Conservation (phyloP, 2,329 filamentous ascomycete genomes). For the Fonsecaea multimorphosa region DNA sequence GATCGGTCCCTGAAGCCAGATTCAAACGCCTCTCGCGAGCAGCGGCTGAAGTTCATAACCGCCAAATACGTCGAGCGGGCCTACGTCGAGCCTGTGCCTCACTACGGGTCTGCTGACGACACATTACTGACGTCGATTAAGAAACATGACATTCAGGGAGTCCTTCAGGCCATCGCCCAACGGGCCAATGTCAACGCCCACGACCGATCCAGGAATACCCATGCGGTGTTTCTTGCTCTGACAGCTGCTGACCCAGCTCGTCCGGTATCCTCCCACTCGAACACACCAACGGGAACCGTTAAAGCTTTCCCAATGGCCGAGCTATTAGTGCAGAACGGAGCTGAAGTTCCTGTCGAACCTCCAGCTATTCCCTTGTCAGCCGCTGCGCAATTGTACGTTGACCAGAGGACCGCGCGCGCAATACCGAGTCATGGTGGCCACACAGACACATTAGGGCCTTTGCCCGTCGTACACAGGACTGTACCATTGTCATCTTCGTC, state of each 20-base stretch:
- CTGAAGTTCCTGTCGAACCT: slow-evolving; percentile 76
- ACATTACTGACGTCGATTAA: slow-evolving; percentile 91
- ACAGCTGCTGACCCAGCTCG: slow-evolving; percentile 89
- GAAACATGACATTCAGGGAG: slow-evolving; percentile 91
- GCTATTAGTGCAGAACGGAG: slow-evolving; percentile 89
- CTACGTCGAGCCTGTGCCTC: slow-evolving; percentile 76
- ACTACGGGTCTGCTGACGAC: slow-evolving; percentile 82
- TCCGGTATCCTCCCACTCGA: slow-evolving; percentile 57
- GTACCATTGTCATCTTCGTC: slow-evolving; percentile 39
- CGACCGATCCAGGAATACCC: slow-evolving; percentile 86
- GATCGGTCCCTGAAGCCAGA: slow-evolving; percentile 75
- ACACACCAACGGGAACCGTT: slow-evolving; percentile 45
- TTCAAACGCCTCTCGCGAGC: slow-evolving; percentile 81
- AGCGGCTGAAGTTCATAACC: slow-evolving; percentile 92
- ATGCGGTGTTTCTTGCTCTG: slow-evolving; percentile 87
- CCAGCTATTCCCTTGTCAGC: slow-evolving; percentile 84
- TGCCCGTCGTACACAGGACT: slow-evolving; percentile 58
- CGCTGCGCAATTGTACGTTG: slow-evolving; percentile 81
- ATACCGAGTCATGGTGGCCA: slow-evolving; percentile 52
- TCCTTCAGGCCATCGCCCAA: slow-evolving; percentile 87
- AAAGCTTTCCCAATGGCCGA: slow-evolving; percentile 88
- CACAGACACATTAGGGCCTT: slow-evolving; percentile 67
- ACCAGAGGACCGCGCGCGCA: slow-evolving; percentile 66
- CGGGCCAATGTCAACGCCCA: slow-evolving; percentile 83
- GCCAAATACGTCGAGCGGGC: slow-evolving; percentile 87